Evolutionary conservation across 1,139 yeast species (phyloP).

Genomic region (Schwanniomyces etchellsii): DNA sequence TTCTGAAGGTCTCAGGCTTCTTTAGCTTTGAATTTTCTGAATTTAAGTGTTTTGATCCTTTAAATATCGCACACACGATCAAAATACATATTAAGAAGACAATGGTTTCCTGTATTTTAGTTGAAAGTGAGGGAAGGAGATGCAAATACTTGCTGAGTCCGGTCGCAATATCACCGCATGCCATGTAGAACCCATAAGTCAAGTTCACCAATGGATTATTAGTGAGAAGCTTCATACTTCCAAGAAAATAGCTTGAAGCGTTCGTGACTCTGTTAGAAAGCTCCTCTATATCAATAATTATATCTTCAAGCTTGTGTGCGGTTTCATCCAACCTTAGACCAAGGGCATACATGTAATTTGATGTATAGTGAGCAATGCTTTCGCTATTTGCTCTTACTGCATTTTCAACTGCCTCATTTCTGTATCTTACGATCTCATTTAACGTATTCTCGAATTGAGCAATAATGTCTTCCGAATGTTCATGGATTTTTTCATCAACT

Average conservation of each 20-base stretch:
- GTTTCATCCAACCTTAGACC: slow-evolving; percentile 9
- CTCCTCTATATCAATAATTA: slow-evolving; percentile 6
- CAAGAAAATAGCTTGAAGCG: slow-evolving; percentile 5
- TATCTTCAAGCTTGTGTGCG: slow-evolving; percentile 6
- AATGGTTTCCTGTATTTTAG: no score
- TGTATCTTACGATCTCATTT: slow-evolving; percentile 3
- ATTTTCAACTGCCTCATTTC: slow-evolving; percentile 5
- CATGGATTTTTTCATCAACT: slow-evolving; percentile 3
- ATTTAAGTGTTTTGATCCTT: no score
- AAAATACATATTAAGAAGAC: no score
- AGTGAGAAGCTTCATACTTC: slow-evolving; percentile 5
- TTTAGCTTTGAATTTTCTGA: no score
- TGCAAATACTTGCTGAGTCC: no score
- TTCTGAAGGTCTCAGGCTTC: no score
- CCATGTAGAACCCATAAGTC: not conserved
- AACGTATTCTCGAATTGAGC: slow-evolving; percentile 7
- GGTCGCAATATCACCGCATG: no score
- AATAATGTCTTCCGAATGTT: slow-evolving; percentile 5
- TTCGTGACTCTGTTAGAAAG: slow-evolving; percentile 5
- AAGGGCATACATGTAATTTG: slow-evolving; percentile 6
- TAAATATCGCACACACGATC: no score
- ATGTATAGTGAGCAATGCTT: slow-evolving; percentile 6
- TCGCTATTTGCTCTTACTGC: slow-evolving; percentile 3
- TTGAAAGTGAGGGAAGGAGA: no score
- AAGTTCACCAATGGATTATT: slow-evolving; percentile 3